Evolutionary conservation across 2,329 filamentous ascomycete species (phyloP), one percentile per base, ranked within the genome.

Genomic region (Biscogniauxia marginata): DNA sequence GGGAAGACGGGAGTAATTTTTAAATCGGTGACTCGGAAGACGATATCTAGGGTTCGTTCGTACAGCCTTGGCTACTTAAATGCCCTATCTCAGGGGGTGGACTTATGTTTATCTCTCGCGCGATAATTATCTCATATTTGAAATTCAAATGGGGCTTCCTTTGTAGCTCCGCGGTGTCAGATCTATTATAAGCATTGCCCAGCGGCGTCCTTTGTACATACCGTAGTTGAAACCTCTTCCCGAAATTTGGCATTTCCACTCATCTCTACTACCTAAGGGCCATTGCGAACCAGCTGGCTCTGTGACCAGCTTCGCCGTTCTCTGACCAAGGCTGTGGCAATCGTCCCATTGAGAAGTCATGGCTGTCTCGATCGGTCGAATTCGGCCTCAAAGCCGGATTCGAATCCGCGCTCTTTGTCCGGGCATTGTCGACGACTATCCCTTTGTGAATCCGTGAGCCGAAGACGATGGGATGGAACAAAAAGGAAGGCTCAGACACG

Each of bases 381-480:
- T 63, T 54, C 54, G 60, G 58, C 53, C 44, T 60, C 54, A 64
- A 67, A 63, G 62, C 61, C 65, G 62, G 55, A 52, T 65, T 56
- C 58, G 60, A 64, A 57, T 18, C 47, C 21, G 4, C 18, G 19
- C 44, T 46, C 67, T 67, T 70, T 70, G 65, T 70, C 53, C 50
- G 25, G 50, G 19, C 46, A 45, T 61, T 50, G 51, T 53, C 49
- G 57, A 55, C 43, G 47, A 58, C 52, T 16, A 46, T 45, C 48
- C 49, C 68, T 68, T 70, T 69, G 67, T 68, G 18, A 46, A 16
- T 44, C n/a, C 43, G 48, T 52, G 55, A 55, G 48, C 46, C 23
- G 61, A 60, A 61, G 56, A 52, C 53, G 59, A 63, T 48, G 46
- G 22, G 24, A 45, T 43, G 51, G 50, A 57, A 65, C 58, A 65